These are phyloP conservation scores for Seminavis robusta DNA, from an alignment of 108 stramenopile species.

Conservation along the genomic window DNA sequence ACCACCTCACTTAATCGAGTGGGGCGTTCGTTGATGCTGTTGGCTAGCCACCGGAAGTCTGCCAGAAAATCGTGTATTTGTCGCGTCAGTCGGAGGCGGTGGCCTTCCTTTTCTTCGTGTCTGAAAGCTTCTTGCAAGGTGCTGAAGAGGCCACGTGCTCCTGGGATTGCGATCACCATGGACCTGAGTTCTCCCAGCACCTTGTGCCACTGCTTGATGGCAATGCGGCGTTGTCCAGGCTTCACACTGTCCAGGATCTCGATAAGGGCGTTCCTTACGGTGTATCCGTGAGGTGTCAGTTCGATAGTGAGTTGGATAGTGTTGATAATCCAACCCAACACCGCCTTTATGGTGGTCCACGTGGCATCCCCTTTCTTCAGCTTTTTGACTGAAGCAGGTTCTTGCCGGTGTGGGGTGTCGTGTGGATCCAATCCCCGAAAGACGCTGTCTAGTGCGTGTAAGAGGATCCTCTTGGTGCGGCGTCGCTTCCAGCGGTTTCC, in stretches of 20 bases:
- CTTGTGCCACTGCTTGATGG: conserved; percentile 16
- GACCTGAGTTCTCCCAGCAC: conserved; percentile 13
- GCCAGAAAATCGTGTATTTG: conserved; percentile 22
- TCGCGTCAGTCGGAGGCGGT: conserved; percentile 3
- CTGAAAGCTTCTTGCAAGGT: conserved; percentile 14
- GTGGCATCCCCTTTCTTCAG: conserved; percentile 12
- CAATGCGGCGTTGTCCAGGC: too few species aligned
- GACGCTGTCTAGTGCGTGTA: too few species aligned
- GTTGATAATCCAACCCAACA: conserved; percentile 13
- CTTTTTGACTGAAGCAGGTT: too few species aligned
- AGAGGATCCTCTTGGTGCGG: too few species aligned
- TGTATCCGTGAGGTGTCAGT: neutral
- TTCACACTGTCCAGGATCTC: too few species aligned
- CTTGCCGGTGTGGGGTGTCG: too few species aligned
- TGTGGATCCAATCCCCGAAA: too few species aligned
- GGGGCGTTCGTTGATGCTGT: conserved; percentile 5
- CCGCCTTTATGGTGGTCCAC: conserved; percentile 6
- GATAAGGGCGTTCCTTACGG: neutral
- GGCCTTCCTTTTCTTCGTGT: neutral
- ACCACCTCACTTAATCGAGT: conserved; percentile 32
- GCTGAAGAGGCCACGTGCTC: conserved; percentile 15
- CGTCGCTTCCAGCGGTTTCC: too few species aligned
- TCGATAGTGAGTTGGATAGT: conserved; percentile 8
- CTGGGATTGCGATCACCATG: conserved; percentile 8
- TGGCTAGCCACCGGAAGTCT: conserved; percentile 27